phyloP scores from a whole-genome alignment of 345 rosid genomes.

The Citrus australasica region DNA sequence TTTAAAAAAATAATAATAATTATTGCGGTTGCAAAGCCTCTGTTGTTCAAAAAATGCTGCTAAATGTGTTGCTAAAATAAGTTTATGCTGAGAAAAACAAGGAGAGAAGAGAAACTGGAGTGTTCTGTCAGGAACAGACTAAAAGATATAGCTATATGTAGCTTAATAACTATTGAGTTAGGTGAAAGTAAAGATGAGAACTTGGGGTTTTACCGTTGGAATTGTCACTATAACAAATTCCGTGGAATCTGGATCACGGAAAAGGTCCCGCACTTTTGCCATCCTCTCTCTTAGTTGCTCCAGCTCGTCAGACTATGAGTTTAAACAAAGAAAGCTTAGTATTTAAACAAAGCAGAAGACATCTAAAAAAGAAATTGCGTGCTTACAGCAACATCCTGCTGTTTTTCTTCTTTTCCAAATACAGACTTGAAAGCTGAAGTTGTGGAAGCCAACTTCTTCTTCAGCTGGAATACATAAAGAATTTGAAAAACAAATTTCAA shows the following conservation, averaged over 20 bases:
- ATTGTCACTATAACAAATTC: slow-evolving; percentile 81
- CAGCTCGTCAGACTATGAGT: slow-evolving; percentile 50
- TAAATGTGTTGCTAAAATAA: neutral
- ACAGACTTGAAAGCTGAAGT: slow-evolving; percentile 62
- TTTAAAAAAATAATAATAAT: neutral
- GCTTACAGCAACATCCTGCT: slow-evolving; percentile 53
- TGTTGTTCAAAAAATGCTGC: neutral
- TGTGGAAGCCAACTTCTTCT: slow-evolving; percentile 69
- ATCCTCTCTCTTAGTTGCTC: slow-evolving; percentile 61
- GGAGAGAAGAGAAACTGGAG: neutral
- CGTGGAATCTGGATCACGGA: slow-evolving; percentile 48
- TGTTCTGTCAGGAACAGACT: neutral
- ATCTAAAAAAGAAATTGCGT: slow-evolving; percentile 8
- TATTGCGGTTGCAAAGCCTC: neutral
- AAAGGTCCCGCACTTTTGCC: slow-evolving; percentile 70
- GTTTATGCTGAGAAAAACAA: neutral
- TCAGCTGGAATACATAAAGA: slow-evolving; percentile 38
- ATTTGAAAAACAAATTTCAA: neutral
- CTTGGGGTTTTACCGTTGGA: slow-evolving; percentile 59
- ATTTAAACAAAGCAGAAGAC: neutral
- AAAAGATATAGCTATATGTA: neutral
- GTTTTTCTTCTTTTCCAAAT: slow-evolving; percentile 50
- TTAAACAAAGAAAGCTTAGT: slow-evolving; percentile 14
- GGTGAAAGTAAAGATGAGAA: neutral
- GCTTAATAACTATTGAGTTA: neutral